These are phyloP conservation scores for Starmera dryadoides DNA, from an alignment of 805 yeast genomes.

Conservation along the genomic window DNA sequence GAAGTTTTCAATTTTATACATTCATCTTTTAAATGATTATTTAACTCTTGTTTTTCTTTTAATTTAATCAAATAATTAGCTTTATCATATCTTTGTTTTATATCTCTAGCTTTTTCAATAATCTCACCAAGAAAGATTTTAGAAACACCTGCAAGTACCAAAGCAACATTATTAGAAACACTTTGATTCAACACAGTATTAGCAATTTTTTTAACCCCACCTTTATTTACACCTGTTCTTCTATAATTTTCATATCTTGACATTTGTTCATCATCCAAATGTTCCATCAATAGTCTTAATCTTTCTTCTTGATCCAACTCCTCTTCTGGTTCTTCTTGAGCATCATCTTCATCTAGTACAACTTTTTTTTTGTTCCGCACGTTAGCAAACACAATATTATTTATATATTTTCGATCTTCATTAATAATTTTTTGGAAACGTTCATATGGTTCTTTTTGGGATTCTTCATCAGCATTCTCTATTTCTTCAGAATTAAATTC, in stretches of 20 bases:
- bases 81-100: conserved; percentile 51
- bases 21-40: conserved; percentile 24
- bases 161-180: conserved; percentile 71
- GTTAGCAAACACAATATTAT: conserved; percentile 9
- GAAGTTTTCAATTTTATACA: conserved; percentile 30
- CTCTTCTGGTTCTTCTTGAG: conserved; percentile 18
- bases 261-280: conserved; percentile 77
- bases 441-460: conserved; percentile 6
- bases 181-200: conserved; percentile 73
- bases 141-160: conserved; percentile 78
- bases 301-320: conserved; percentile 46
- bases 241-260: conserved; percentile 81
- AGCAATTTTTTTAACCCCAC: conserved; percentile 75
- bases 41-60: conserved; percentile 32
- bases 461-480: conserved; percentile 3
- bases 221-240: conserved; percentile 65
- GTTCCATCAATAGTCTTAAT: conserved; percentile 56
- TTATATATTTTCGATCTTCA: conserved; percentile 14
- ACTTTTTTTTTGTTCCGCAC: conserved; percentile 6
- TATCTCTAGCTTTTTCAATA: conserved; percentile 71
- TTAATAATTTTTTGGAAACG: conserved; percentile 7
- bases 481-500: conserved; percentile 4
- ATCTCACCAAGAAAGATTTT: conserved; percentile 88
- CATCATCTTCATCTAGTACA: conserved; percentile 19
- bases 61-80: conserved; percentile 25